Evolutionary conservation across 2,329 filamentous ascomycete species (phyloP), one percentile per base, ranked within the genome.

Genomic region (Blumeriella jaapii): DNA sequence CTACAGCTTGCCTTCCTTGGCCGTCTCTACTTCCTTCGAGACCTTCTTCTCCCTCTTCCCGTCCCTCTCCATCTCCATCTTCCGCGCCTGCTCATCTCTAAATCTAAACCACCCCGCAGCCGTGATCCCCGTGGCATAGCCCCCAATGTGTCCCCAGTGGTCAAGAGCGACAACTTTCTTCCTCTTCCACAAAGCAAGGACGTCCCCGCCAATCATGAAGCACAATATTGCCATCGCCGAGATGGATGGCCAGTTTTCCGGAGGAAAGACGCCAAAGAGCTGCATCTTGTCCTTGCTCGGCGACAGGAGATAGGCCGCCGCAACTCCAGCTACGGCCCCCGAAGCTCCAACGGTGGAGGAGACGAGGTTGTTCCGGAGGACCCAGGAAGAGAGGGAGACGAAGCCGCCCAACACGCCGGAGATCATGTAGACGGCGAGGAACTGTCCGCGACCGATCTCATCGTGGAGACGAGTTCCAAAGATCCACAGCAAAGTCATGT

Each of bases 391-490:
- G 39, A 85, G 60, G 28, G 71, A 74, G n/a, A 64, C 60, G 41
- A 77, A 66, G 40, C 71, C 74, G 6, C 71, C 74, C 2, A 74
- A 27, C 1, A 65, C 62, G 34, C 78, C 79, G 5, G 67, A 66
- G 6, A 66, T 60, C 19, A 80, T 44, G 55, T 78, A 83, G 19
- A 82, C 59, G n/a, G 76, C 69, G 13, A 85, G 59, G 58, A 85
- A 84, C 36, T 71, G 66, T 10, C 69, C 77, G 8, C 80, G 67
- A 8, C 78, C 80, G 16, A 84, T 60, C 47, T 84, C 77, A 42
- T 83, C 75, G 57, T 83, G 78, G 20, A 84, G 61, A 1, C 68
- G 63, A 7, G 69, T 68, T 15, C 81, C 83, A 12, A 85, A 63
- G 50, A 82, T 61, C 62, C 67, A 78, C 4, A 89, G 61, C 25